Evolutionary conservation across 2,329 filamentous ascomycete species (phyloP).

Genomic region (Waltergamsia citrina): DNA sequence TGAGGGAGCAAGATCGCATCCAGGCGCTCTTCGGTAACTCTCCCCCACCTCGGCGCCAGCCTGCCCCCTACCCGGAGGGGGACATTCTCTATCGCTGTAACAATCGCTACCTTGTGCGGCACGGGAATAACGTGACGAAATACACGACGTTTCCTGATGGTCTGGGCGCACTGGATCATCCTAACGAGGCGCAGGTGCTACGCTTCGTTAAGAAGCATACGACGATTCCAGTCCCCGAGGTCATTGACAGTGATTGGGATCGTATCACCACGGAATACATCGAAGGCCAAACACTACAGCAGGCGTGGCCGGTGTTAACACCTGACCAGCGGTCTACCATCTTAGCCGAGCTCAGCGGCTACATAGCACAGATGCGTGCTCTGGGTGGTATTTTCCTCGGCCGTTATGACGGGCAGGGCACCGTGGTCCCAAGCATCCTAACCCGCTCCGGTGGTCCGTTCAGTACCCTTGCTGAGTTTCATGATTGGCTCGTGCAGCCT

Average conservation of each 20-base stretch:
- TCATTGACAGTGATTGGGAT: constrained; percentile 15
- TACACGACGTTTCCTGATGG: no score
- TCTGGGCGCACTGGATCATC: no score
- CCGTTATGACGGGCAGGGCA: constrained; percentile 13
- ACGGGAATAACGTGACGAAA: no score
- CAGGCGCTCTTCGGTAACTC: no score
- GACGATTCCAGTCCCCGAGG: constrained; percentile 13
- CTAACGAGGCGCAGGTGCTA: no score
- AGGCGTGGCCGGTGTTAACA: constrained; percentile 11
- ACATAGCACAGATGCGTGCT: constrained; percentile 11
- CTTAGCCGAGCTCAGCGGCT: constrained; percentile 11
- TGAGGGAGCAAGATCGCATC: no score
- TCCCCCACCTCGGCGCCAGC: no score
- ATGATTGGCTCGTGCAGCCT: constrained; percentile 13
- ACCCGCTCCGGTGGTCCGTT: constrained; percentile 13
- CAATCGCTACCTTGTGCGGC: no score
- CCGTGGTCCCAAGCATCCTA: constrained; percentile 11
- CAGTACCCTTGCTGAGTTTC: constrained; percentile 8
- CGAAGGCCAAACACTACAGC: constrained; percentile 13
- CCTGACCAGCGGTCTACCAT: constrained; percentile 9
- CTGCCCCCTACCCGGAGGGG: no score
- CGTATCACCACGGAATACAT: constrained; percentile 16
- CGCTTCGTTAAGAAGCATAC: no score
- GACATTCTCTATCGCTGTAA: no score
- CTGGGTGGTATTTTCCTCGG: constrained; percentile 10